Evolutionary conservation across 1,284 basidiomycete genomes (phyloP), one percentile per base, ranked within the genome.

Genomic region (Trametes hirsuta): DNA sequence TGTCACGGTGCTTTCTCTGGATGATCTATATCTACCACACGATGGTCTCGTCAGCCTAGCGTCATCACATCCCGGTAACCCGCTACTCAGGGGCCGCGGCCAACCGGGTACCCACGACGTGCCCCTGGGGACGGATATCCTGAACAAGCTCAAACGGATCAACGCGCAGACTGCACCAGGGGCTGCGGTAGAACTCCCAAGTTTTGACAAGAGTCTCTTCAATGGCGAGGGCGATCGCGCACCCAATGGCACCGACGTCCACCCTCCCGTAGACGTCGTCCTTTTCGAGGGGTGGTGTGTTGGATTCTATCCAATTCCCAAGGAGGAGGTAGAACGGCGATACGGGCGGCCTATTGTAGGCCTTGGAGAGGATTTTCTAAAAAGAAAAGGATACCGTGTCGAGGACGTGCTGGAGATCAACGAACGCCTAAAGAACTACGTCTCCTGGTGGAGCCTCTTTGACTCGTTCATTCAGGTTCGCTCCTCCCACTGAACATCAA

Each of bases 101-200:
- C 90, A 88, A 68, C 94, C 94, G 0, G 94, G 94, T 0, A 96
- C 94, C 10, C 94, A 97, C 69, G 94, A 97, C 69, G 74, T 94
- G 21, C 67, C 72, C 1, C 80, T 95, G 6, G 92, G 90, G 11
- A 63, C 78, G 0, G 60, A 76, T 4, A 69, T 90, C 37, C 72
- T 95, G 41, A 66, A 70, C 6, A 71, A 75, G 14, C 74, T 95
- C 45, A 79, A 79, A 66, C 64, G 68, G 9, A 83, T 85, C 65
- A 83, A 80, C 60, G 67, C 71, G 9, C n/a, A 36, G 6, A 42
- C 52, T 0, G 49, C 53, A 6, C 52, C 48, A 6, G n/a, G 10
- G n/a, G 48, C 37, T 6, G 66, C 69, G 1, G 79, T 93, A 9
- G 75, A 81, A 36, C 72, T 96, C 15, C 96, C 96, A 0, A 76